Evolutionary conservation across 1,284 basidiomycete species (phyloP), one percentile per base, ranked within the genome.

Genomic region (Ustilago loliicola): DNA sequence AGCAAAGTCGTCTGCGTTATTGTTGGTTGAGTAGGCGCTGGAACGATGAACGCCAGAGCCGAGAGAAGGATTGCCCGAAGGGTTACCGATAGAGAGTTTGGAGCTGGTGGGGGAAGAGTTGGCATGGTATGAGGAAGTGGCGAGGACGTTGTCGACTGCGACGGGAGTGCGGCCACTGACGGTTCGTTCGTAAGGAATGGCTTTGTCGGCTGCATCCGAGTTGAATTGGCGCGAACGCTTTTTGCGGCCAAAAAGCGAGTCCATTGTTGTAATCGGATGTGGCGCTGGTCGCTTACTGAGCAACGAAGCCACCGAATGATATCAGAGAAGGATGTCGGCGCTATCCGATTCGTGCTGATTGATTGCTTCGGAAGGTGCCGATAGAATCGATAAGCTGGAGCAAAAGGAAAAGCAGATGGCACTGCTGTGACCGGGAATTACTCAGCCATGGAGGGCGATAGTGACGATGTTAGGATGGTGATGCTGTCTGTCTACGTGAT

Each of bases 211-310:
- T 2, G 79, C 73, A 11, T 81, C 79, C 23, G 66, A 63, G 34
- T 75, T 66, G 66, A 75, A 67, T 38, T 77, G 79, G 40, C 79
- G 69, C 54, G 77, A 77, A 15, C 79, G 71, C 71, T 81, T 81
- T 50, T 81, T 81, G 53, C 74, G 62, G 3, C 77, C 71, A 55
- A 79, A 81, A 58, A 81, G 62, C 21, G 72, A 74, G 58, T 81
- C 79, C 79, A 81, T 80, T 8, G 51, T 45, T 19, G 64, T 17
- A 25, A 6, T 19, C 42, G 19, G n/a, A 17, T 45, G 42, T 8
- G 19, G n/a, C n/a, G 19, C 6, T n/a, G n/a, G n/a, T n/a, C n/a
- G n/a, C n/a, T n/a, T n/a, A n/a, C n/a, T n/a, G n/a, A n/a, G n/a
- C n/a, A n/a, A 17, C 29, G 13, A 7, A 40, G 59, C 23, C 8